Conservation (phyloP, 768 basidiomycete genomes). For the Kwoniella sp. region DNA sequence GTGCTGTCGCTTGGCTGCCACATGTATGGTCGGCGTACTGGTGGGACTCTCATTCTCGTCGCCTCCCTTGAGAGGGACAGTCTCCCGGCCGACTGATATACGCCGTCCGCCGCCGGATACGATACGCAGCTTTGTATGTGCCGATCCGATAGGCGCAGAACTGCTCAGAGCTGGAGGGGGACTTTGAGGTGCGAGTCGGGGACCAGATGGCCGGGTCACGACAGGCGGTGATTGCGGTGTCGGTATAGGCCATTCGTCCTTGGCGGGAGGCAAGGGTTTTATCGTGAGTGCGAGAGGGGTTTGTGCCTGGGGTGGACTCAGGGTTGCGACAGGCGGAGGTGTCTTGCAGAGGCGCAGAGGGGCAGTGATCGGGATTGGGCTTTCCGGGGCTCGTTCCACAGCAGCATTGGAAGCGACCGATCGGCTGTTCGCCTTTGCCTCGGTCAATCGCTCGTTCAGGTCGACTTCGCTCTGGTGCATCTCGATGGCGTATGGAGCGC, state of each 20-base stretch:
- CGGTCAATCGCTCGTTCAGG: slow-evolving; percentile 68
- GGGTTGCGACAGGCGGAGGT: slow-evolving; percentile 17
- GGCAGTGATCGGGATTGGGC: slow-evolving; percentile 12
- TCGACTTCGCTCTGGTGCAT: slow-evolving; percentile 55
- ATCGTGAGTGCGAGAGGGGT: no score
- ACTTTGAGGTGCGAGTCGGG: no score
- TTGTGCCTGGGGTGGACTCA: not conserved
- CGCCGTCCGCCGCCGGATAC: slow-evolving; percentile 38
- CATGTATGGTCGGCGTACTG: slow-evolving; percentile 4
- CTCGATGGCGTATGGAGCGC: slow-evolving; percentile 24
- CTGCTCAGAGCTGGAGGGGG: no score
- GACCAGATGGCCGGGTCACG: not conserved
- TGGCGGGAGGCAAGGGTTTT: no score
- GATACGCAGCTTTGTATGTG: slow-evolving; percentile 36
- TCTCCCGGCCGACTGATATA: slow-evolving; percentile 41
- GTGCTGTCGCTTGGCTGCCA: slow-evolving; percentile 36
- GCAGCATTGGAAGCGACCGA: slow-evolving; percentile 21
- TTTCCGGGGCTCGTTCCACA: slow-evolving; percentile 1
- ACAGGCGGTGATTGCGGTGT: not conserved
- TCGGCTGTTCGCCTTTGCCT: slow-evolving; percentile 67
- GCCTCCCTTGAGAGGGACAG: slow-evolving; percentile 28
- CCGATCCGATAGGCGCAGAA: slow-evolving; percentile 17
- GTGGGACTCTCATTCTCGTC: slow-evolving; percentile 15
- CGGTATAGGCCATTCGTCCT: no score
- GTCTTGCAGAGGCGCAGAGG: slow-evolving; percentile 34